Conservation (phyloP, 257 asterid species). For the Solanum sejunctum region DNA sequence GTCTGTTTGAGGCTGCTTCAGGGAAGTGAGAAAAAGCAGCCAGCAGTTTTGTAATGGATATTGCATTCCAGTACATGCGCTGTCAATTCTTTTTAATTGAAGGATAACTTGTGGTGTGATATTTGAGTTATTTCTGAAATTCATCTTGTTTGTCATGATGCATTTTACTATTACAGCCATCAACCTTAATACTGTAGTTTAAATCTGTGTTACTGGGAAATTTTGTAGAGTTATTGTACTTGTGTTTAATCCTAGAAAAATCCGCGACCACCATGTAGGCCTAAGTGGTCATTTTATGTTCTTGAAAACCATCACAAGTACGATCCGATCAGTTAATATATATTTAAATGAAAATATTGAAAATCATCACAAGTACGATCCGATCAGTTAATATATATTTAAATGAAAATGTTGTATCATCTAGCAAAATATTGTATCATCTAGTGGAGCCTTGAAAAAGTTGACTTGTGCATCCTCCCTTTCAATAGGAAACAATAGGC, state of each 20-base stretch:
- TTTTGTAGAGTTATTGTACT: not conserved
- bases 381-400: too few relatives aligned
- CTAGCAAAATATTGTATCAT: too few relatives aligned
- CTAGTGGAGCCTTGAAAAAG: too few relatives aligned
- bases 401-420: too few relatives aligned
- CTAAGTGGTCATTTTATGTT: too few relatives aligned
- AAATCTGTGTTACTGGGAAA: not conserved
- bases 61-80: not conserved
- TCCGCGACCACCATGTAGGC: not conserved
- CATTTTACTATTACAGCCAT: not conserved
- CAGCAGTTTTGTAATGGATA: constrained; percentile 16
- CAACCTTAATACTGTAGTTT: not conserved
- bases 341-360: too few relatives aligned
- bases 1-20: constrained; percentile 29
- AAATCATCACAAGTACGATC: too few relatives aligned
- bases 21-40: constrained; percentile 23
- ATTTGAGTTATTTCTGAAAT: not conserved
- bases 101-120: not conserved
- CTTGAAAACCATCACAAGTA: too few relatives aligned
- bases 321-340: too few relatives aligned
- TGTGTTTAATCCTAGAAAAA: not conserved
- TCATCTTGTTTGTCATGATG: not conserved
- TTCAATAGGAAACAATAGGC: too few relatives aligned
- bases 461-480: too few relatives aligned
- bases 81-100: not conserved